phyloP scores from a whole-genome alignment of 495 filamentous ascomycete species.

The Xylaria sp. region DNA sequence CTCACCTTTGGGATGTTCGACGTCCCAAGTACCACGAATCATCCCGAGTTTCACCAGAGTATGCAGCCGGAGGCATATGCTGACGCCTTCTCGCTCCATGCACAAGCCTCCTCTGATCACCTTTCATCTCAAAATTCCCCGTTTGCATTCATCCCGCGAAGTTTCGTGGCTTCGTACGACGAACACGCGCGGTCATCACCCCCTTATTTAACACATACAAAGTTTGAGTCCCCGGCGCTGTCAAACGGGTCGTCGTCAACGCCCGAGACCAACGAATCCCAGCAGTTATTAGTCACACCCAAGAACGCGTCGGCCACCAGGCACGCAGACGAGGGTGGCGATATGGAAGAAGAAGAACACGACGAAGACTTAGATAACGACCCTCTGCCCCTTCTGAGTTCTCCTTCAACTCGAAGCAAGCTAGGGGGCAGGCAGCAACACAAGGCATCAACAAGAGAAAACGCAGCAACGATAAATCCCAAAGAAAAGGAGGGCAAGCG shows the following conservation, averaged over 20 bases:
- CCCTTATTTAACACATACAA: conserved; percentile 17
- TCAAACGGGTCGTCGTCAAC: conserved; percentile 36
- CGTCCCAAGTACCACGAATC: conserved; percentile 21
- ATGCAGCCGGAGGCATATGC: conserved; percentile 10
- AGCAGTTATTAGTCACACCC: conserved; percentile 27
- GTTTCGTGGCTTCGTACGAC: conserved; percentile 16
- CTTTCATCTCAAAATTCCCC: conserved; percentile 10
- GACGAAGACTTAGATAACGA: conserved; percentile 14
- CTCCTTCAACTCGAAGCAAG: conserved; percentile 4
- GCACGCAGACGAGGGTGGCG: background rate
- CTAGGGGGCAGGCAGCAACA: conserved; percentile 23
- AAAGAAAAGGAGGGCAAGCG: conserved; percentile 43
- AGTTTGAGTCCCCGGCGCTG: conserved; percentile 27
- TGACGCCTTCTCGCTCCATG: conserved; percentile 25
- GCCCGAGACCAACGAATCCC: conserved; percentile 34
- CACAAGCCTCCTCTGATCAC: conserved; percentile 7
- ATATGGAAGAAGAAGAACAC: background rate
- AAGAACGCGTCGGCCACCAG: conserved; percentile 9
- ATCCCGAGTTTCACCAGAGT: conserved; percentile 21
- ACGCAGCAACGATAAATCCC: background rate
- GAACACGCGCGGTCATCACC: conserved; percentile 13
- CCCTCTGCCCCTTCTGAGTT: background rate
- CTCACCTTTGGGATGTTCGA: conserved; percentile 27
- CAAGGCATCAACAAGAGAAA: background rate
- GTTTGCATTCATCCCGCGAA: conserved; percentile 22